Evolutionary conservation across 257 asterid genomes (phyloP), one percentile per base, ranked within the genome.

Genomic region (Rauvolfia tetraphylla): DNA sequence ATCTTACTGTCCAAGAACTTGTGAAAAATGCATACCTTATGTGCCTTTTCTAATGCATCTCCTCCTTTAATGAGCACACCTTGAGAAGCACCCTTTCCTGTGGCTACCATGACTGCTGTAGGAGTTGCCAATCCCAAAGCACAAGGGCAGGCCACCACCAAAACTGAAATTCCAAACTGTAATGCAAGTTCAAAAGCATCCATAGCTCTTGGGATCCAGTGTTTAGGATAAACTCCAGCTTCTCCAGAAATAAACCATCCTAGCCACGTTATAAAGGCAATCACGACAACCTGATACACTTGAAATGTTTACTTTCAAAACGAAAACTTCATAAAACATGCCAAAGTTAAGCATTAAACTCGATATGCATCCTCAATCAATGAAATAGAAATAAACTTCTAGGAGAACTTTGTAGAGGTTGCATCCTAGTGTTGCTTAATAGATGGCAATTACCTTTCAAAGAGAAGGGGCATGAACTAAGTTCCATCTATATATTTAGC

Each of bases 121-220:
- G 98, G 98, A 75, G 98, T 95, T 66, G 98, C 98, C 76, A 95
- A 85, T 53, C 98, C 98, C 66, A 95, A 87, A 81, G 98, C 98
- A 89, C 98, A 95, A 17, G 98, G 98, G 76, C 98, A 95, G 73
- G 98, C 98, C 61, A 95, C 95, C 82, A 95, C 98, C 87, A 95
- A 84, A 3, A 95, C 98, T 1, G 98, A 91, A 74, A 95, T 95
- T 69, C 90, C 90, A 84, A 95, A 95, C 86, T 95, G 98, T 81
- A 95, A 84, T 44, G 98, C 98, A 85, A 92, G 90, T 89, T 95
- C 96, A 79, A 92, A 95, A 27, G 89, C 90, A 75, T 89, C 97
- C 98, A 95, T 95, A 67, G 82, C 84, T 76, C 84, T 72, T 15
- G 98, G 98, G 85, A 91, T 90, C 98, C 98, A 95, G 66, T 69